Evolutionary conservation across 805 yeast genomes (phyloP), one percentile per base, ranked within the genome.

Genomic region (Metschnikowia shivogae): DNA sequence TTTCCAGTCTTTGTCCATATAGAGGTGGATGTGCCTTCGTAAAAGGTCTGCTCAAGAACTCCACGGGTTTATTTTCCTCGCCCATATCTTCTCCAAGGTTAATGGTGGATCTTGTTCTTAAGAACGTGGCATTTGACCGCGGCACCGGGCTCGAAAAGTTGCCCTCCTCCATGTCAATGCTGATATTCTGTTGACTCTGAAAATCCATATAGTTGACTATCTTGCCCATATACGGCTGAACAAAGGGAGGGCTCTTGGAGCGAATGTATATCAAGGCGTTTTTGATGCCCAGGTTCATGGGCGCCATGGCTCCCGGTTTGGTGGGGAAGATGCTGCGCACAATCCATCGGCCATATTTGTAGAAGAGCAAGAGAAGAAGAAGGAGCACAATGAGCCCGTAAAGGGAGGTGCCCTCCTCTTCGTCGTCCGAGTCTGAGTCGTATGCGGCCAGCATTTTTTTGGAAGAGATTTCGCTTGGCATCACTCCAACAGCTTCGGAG

Each of bases 41-140:
- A 34, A 70, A 70, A 3, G 74, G 76, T 48, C 63, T 66, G 57
- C 58, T 67, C 46, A 70, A 47, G 46, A 69, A 67, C 10, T 31
- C 36, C 36, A 32, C 8, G n/a, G 42, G 35, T 22, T 24, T 46
- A 19, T 37, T 32, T 10, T 47, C 52, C 14, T 50, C 46, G 7
- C 36, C 36, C 1, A 24, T 20, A 9, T 48, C 50, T 10, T 38
- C 46, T 5, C 44, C 39, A 43, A 70, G 59, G 40, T 61, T 67
- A 17, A 68, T 59, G 5, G 64, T 59, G 34, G 70, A 68, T 40
- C 76, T 47, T 2, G 76, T 70, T 26, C 76, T 54, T 22, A 70
- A 56, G 11, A 63, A 64, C 1, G 65, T 58, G 5, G 48, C 57
- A 6, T 39, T 39, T 27, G 45, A 43, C 31, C 33, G 32, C 1